Evolutionary conservation across 805 yeast species (phyloP).

Genomic region (Myxozyma monticola): DNA sequence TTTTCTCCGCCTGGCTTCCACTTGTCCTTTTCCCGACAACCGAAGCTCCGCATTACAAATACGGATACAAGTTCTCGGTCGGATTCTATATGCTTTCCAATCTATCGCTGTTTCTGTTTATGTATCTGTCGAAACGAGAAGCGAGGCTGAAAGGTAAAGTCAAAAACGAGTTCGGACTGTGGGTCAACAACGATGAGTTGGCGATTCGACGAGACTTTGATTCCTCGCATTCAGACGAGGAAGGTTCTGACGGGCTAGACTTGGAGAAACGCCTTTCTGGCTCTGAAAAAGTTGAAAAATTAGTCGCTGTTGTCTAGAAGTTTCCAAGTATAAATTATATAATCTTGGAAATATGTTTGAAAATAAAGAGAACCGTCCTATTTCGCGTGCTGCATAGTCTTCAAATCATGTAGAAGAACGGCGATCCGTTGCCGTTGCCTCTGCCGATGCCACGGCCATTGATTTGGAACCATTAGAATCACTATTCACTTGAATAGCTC

Average conservation of each 20-base stretch:
- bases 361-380: too few relatives aligned
- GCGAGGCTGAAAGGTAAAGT: slow-evolving; percentile 7
- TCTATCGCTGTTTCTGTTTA: slow-evolving; percentile 9
- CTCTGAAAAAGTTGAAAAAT: neutral
- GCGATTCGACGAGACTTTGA: neutral
- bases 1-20: slow-evolving; percentile 43
- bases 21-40: slow-evolving; percentile 40
- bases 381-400: too few relatives aligned
- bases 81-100: slow-evolving; percentile 11
- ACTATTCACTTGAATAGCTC: too few relatives aligned
- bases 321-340: too few relatives aligned
- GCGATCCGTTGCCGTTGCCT: too few relatives aligned
- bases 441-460: too few relatives aligned
- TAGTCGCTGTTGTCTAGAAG: too few relatives aligned
- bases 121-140: slow-evolving; percentile 11
- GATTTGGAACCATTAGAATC: too few relatives aligned
- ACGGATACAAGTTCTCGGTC: slow-evolving; percentile 22
- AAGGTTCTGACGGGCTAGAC: neutral
- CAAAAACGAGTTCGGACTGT: slow-evolving; percentile 12
- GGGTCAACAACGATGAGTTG: slow-evolving; percentile 9
- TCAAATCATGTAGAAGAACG: too few relatives aligned
- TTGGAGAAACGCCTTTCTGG: neutral
- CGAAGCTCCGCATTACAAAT: slow-evolving; percentile 39
- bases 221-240: neutral
- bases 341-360: too few relatives aligned